Base-by-base conservation (phyloP, 2,329 filamentous ascomycete species). In the Claviceps pazoutovae region DNA sequence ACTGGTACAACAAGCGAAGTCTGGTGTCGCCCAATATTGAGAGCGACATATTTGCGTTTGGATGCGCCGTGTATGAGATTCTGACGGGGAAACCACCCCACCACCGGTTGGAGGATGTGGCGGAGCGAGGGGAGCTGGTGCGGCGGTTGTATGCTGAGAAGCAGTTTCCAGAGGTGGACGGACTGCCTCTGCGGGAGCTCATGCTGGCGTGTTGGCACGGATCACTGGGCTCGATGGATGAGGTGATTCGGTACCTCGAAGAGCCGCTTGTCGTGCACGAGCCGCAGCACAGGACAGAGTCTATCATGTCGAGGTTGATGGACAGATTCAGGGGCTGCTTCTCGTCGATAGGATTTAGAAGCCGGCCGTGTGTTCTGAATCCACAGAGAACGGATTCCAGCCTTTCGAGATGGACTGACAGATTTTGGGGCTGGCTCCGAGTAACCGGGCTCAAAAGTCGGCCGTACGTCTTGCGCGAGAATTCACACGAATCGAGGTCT, bases 81-180 rank as follows among this genome's bases (percentile, higher is more conserved):
- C n/a, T 45, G 3, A 45, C 43, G 4, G 23, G 43, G 7, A 45
- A 30, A 9, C 23, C 23, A 26, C 43, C 43, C 6, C 26, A 45
- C 14, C 21, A 30, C 21, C 21, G 26, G 9, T 45, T 26, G 7
- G 43, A 45, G 26, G 26, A 14, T 1, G 2, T 6, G 6, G 3
- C 7, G 6, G 43, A 45, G 14, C 43, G 43, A 17, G 21, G 3
- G 7, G n/a, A 38, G 1, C 26, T 44, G 4, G 49, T 53, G 17
- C 52, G 19, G n/a, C 14, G 36, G 5, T 16, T 51, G 36, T 53
- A 53, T 41, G 21, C 48, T 14, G 14, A 47, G 39, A 17, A 30
- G 9, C 49, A 44, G 8, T 53, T 53, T 30, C 52, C 52, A 5
- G 48, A n/a, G 11, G 42, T 53, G 6, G 8, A 53, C 9, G 30